Evolutionary conservation across 495 filamentous ascomycete species (phyloP).

Genomic region (Penicillium robsamsonii): DNA sequence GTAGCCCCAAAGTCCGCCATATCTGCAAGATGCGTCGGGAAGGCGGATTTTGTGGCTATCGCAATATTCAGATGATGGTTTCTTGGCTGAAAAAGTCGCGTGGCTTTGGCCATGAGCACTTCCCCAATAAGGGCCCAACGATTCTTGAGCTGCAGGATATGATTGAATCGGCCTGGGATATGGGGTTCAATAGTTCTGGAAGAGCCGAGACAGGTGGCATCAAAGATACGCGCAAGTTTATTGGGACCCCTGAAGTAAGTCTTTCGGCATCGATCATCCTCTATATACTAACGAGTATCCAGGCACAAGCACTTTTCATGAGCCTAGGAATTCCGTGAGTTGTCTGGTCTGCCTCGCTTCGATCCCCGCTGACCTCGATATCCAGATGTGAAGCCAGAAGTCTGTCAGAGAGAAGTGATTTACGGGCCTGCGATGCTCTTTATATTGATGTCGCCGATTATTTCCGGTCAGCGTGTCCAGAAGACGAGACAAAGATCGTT

Average conservation of each 20-base stretch:
- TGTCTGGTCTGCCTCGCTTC: neutral
- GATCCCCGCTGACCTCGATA: neutral
- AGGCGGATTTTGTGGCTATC: conserved; percentile 95
- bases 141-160: conserved; percentile 83
- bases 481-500: conserved; percentile 51
- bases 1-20: conserved; percentile 72
- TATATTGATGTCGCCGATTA: conserved; percentile 70
- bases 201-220: conserved; percentile 85
- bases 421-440: conserved; percentile 55
- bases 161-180: conserved; percentile 90
- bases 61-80: conserved; percentile 92
- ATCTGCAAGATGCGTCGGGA: conserved; percentile 77
- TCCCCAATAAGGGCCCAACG: conserved; percentile 63
- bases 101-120: conserved; percentile 55
- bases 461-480: conserved; percentile 55
- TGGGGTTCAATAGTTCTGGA: conserved; percentile 72
- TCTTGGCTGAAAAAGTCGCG: conserved; percentile 68
- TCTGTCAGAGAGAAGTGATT: conserved; percentile 37
- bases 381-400: conserved; percentile 53
- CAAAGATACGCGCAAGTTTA: conserved; percentile 85
- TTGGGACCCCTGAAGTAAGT: conserved; percentile 86
- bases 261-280: neutral
- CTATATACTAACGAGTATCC: conserved; percentile 13
- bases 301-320: conserved; percentile 80
- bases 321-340: conserved; percentile 65